A percentile compares a stretch with the other conserved stretches of the same genome.
Conservation (phyloP, 352 stramenopile species). For the Plasmopara viticola region DNA sequence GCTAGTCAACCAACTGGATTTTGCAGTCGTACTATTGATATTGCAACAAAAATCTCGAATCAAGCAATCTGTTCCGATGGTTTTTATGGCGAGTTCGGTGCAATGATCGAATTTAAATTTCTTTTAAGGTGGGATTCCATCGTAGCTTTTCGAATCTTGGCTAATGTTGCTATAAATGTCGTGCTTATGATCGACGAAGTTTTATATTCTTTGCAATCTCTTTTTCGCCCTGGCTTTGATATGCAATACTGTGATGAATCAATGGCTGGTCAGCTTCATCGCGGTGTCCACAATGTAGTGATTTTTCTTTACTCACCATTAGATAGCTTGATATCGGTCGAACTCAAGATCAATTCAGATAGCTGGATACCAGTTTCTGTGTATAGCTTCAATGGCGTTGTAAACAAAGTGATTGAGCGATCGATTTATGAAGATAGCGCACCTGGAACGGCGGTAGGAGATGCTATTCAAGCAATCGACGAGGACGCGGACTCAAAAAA, state of each 20-base stretch:
- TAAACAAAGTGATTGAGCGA: constrained; percentile 2
- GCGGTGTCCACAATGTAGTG: constrained; percentile 10
- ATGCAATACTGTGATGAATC: constrained; percentile 15
- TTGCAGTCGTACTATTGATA: constrained; percentile 11
- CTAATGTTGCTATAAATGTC: constrained; percentile 3
- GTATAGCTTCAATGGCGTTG: constrained; percentile 4
- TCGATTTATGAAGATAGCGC: constrained; percentile 18
- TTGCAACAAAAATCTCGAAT: constrained; percentile 3
- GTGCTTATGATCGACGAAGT: constrained; percentile 13
- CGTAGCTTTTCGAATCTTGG: constrained; percentile 12
- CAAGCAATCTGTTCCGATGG: constrained; percentile 3
- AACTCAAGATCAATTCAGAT: constrained; percentile 7
- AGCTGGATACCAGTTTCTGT: constrained; percentile 14
- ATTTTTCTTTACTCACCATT: constrained; percentile 15
- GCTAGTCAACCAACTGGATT: constrained; percentile 5
- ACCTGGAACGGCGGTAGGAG: constrained; percentile 6
- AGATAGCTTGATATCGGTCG: constrained; percentile 8
- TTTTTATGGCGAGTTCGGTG: constrained; percentile 6
- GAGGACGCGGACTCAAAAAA: constrained; percentile 13
- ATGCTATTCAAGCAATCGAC: constrained; percentile 15
- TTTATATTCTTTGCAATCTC: neutral
- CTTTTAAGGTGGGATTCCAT: constrained; percentile 5
- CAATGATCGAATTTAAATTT: constrained; percentile 13
- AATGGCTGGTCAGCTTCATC: constrained; percentile 2
- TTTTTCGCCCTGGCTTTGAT: constrained; percentile 12